Evolutionary conservation across 1,139 yeast species (phyloP), one percentile per base, ranked within the genome.

Genomic region (Nakaseomyces nivariensis): DNA sequence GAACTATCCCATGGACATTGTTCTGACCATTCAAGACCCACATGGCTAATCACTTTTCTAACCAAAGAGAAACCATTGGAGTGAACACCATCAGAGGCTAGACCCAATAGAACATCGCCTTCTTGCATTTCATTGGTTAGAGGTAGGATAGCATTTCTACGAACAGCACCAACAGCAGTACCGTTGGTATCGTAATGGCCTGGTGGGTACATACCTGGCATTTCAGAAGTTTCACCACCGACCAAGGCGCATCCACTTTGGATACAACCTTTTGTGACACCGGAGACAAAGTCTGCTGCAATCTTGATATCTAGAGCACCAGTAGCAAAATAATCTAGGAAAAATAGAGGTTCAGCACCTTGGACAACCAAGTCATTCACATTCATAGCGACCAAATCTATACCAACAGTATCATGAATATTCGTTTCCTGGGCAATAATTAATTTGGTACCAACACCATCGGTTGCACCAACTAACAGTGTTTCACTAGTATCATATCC

Each of bases 81-180:
- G 70, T 94, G 99, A 47, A 88, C 78, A 60, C 99, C 99, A 63
- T 85, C 85, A 13, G 97, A 87, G 47, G 78, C 86, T 55, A 94
- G 73, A 51, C 98, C 99, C 49, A 94, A 73, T 48, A 94, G 68
- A 7, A 88, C 81, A 67, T 94, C 84, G 41, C 97, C 97, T 24
- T 73, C 77, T 29, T 71, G 63, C 94, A 94, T 87, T 49, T 71
- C 74, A 29, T 76, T 70, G 27, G 75, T 65, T 56, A 76, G 77
- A 42, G 99, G 98, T 59, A 94, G 74, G 49, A 92, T 79, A 57
- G 79, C 77, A 55, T 74, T 71, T 63, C 85, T 86, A 58, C 77
- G 73, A n/a, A 94, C 97, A n/a, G 98, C 98, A 62, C 99, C 99
- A 48, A 94, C 90, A 48, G 97, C 94, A 42, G 98, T 92, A 69